Evolutionary conservation across 257 asterid genomes (phyloP).

Genomic region (Solanum acaule): DNA sequence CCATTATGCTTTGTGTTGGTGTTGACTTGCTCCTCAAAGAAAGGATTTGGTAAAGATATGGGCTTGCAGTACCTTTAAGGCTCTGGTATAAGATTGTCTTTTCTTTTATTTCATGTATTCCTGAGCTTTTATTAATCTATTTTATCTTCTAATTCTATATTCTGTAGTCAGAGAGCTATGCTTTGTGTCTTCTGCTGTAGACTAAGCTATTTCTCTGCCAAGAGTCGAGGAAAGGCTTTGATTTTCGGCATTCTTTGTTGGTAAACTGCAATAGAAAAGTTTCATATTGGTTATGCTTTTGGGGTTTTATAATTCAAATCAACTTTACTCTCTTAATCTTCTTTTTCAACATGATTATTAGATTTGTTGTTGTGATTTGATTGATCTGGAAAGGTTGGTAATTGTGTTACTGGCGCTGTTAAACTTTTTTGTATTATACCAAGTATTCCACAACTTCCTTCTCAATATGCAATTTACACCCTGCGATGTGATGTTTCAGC

Average conservation of each 20-base stretch:
- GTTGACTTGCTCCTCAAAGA: background rate
- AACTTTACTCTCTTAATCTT: background rate
- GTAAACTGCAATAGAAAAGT: background rate
- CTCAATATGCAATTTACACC: conserved; percentile 12
- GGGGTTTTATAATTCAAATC: background rate
- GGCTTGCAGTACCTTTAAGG: background rate
- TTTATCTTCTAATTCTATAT: background rate
- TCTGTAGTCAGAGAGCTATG: background rate
- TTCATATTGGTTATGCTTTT: background rate
- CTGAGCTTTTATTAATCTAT: background rate
- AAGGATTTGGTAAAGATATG: background rate
- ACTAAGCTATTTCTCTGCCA: background rate
- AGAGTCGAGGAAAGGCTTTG: background rate
- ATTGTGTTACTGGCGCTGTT: conserved; percentile 4
- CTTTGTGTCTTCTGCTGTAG: background rate
- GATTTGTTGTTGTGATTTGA: background rate
- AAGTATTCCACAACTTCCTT: background rate
- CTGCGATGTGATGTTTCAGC: conserved; percentile 37
- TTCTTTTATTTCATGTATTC: background rate
- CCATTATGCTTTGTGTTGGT: background rate
- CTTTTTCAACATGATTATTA: background rate
- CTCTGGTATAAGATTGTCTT: background rate
- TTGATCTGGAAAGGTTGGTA: background rate
- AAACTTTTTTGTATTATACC: background rate
- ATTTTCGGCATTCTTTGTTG: background rate